Evolutionary conservation across 192 early-diverging fungal genomes (phyloP).

Genomic region (Phlyctochytrium planicorne): DNA sequence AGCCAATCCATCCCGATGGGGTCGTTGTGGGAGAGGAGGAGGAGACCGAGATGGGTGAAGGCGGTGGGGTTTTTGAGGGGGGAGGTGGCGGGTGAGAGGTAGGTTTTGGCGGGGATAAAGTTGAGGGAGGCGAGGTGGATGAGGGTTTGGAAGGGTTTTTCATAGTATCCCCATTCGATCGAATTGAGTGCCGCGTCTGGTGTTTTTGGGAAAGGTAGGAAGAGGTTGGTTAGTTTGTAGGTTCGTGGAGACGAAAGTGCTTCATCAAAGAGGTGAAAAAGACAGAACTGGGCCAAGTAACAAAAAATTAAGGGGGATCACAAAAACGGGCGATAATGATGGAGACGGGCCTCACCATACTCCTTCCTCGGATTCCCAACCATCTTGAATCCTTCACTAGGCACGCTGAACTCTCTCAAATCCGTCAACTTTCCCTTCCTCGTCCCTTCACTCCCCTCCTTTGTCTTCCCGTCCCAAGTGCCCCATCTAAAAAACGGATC

Average conservation of each 20-base stretch:
- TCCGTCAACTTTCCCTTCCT: not conserved
- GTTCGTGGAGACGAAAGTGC: too few species aligned
- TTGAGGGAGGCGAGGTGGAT: not conserved
- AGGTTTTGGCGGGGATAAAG: constrained; percentile 5
- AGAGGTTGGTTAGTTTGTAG: not conserved
- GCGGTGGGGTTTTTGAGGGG: not conserved
- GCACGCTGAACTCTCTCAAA: not conserved
- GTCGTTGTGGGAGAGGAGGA: not conserved
- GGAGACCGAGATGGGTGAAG: not conserved
- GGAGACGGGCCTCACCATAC: not conserved
- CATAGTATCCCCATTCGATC: not conserved
- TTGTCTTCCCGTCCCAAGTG: not conserved
- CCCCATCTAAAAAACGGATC: not conserved
- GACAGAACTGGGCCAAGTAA: too few species aligned
- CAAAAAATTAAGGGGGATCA: too few species aligned
- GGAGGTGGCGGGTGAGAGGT: constrained; percentile 1
- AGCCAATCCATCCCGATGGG: not conserved
- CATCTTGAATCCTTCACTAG: not conserved
- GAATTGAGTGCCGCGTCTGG: not conserved
- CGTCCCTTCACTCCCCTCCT: not conserved
- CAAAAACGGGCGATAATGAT: too few species aligned
- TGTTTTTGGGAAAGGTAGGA: not conserved
- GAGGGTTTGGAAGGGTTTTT: not conserved
- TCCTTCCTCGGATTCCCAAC: not conserved
- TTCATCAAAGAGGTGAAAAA: too few species aligned